Evolutionary conservation across 805 yeast genomes (phyloP), one percentile per base, ranked within the genome.

Genomic region (Danielozyma ontarioensis): DNA sequence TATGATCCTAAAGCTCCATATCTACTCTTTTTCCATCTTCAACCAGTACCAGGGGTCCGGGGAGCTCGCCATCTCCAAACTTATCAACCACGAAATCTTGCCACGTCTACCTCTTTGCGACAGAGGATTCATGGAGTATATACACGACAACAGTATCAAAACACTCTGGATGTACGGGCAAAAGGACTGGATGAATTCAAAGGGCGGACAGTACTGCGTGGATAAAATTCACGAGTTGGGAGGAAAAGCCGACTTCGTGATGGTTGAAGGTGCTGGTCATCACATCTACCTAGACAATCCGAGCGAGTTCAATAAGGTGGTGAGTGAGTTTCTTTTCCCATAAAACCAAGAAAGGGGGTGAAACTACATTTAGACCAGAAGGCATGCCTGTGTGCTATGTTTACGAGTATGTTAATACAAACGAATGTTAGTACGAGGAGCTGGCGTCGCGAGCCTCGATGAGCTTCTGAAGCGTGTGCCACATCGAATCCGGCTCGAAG

Each of bases 1-100:
- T 12, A 44, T 65, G 27, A 51, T 64, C 6, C 41, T 60, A 27
- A 61, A 61, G 31, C 50, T 65, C 11, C 71, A 65, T 39, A 48
- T 57, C 36, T 65, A 64, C 42, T 63, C 68, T 0, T 65, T 51
- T 35, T 61, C 69, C 1, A 59, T 65, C 2, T 65, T 64, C 44
- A 64, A 64, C 42, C 71, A 65, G 43, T 64, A 44, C 42, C 69
- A 61, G 41, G 65, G 68, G 1, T 59, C 68, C 2, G 71, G 71
- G 2, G 71, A 65, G 36, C 48, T 65, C 37, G 70, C 71, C 23
- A 64, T 65, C 18, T 60, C 70, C 12, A 63, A 59, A 34, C 47
- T 65, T 13, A 57, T 65, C 24, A 63, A 53, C 39, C 67, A 59
- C 39, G 68, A 64, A 36, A 62, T 65, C 16, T 46, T 65, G 21